A percentile compares a stretch with the other conserved stretches of the same genome.
phyloP scores from a whole-genome alignment of 1,284 basidiomycete species.

The Malassezia pachydermatis region DNA sequence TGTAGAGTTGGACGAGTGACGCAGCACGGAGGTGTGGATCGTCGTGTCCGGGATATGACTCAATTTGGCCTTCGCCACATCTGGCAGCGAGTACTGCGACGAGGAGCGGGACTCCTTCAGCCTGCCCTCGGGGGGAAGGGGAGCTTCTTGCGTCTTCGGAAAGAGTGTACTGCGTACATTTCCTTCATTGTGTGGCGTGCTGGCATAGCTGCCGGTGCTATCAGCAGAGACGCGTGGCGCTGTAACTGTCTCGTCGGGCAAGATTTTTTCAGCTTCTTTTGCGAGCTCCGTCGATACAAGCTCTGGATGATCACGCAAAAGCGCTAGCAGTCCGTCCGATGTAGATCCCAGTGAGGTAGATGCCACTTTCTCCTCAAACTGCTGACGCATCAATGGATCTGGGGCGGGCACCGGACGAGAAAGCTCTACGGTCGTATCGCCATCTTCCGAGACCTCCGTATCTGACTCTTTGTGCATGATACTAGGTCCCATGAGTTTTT shows the following conservation, averaged over 20 bases:
- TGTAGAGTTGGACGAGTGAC: conserved; percentile 6
- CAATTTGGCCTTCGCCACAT: not conserved
- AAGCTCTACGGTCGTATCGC: conserved; percentile 3
- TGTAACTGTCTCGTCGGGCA: conserved; percentile 3
- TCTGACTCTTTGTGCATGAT: too few relatives aligned
- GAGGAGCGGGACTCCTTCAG: not conserved
- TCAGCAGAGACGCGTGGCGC: not conserved
- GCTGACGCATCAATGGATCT: conserved; percentile 2
- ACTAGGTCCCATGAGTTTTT: too few relatives aligned
- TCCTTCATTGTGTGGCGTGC: conserved; percentile 2
- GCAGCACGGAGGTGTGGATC: not conserved
- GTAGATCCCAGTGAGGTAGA: conserved; percentile 6
- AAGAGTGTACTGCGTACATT: conserved; percentile 11
- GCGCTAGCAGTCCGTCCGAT: conserved; percentile 40
- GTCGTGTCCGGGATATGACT: not conserved
- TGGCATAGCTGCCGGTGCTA: not conserved
- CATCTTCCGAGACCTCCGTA: not conserved
- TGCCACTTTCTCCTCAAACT: conserved; percentile 9
- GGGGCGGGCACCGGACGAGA: conserved; percentile 10
- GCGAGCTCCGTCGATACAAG: conserved; percentile 38
- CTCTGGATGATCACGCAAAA: conserved; percentile 45
- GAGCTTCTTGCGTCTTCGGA: not conserved
- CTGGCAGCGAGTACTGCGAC: conserved; percentile 7
- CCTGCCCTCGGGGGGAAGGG: not conserved
- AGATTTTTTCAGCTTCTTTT: conserved; percentile 26